phyloP scores from a whole-genome alignment of 2,329 filamentous ascomycete genomes.

The Rutstroemia sp. region DNA sequence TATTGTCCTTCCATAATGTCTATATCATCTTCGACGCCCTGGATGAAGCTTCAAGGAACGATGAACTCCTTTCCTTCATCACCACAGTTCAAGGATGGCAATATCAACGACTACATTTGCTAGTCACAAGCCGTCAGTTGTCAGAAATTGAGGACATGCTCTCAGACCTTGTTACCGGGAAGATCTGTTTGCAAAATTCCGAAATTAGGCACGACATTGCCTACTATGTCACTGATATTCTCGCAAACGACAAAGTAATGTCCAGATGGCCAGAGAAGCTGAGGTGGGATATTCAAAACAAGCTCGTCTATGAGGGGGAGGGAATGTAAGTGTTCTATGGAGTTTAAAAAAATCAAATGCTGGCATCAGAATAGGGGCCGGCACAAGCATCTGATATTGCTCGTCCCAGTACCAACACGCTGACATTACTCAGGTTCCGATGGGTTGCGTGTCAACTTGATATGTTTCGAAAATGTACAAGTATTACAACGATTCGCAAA shows the following conservation, averaged over 20 bases:
- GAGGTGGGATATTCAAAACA: constrained; percentile 23
- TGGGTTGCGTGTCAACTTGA: constrained; percentile 32
- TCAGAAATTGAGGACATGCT: constrained; percentile 28
- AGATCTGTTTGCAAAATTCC: constrained; percentile 16
- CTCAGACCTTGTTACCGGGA: constrained; percentile 12
- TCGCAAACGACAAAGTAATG: constrained; percentile 21
- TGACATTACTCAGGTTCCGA: constrained; percentile 27
- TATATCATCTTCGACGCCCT: constrained; percentile 34
- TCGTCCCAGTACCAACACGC: background rate
- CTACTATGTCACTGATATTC: constrained; percentile 21
- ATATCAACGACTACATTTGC: constrained; percentile 12
- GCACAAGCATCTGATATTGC: background rate
- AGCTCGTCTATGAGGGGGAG: constrained; percentile 22
- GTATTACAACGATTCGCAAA: constrained; percentile 19
- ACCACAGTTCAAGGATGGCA: constrained; percentile 17
- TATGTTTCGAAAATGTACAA: constrained; percentile 20
- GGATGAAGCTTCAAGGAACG: constrained; percentile 29
- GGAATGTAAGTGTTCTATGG: constrained; percentile 27
- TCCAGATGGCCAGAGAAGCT: constrained; percentile 22
- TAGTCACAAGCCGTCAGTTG: constrained; percentile 31
- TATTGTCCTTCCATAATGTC: constrained; percentile 26
- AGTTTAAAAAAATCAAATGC: background rate
- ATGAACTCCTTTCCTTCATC: constrained; percentile 25
- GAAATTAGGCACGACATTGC: constrained; percentile 24
- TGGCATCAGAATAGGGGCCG: background rate